phyloP scores from a whole-genome alignment of 1,284 basidiomycete species.

The Chiua sp. region DNA sequence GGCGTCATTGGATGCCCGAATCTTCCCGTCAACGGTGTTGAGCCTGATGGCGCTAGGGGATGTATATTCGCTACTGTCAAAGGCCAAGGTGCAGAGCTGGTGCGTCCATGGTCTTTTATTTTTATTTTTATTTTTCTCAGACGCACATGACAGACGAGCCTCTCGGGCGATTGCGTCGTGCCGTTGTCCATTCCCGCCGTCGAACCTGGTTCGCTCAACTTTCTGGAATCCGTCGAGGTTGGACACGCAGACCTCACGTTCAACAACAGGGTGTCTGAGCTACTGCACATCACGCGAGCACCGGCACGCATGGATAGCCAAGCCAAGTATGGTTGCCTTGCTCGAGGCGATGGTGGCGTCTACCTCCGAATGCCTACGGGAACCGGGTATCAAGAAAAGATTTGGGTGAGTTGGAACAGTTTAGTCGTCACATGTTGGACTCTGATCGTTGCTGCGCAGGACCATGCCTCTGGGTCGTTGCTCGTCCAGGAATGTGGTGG shows the following conservation, averaged over 20 bases:
- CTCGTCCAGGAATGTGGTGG: conserved; percentile 93
- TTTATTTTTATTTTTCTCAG: neutral
- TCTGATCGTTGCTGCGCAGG: conserved; percentile 50
- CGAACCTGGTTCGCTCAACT: conserved; percentile 57
- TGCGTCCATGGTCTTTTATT: conserved; percentile 33
- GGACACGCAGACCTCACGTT: conserved; percentile 92
- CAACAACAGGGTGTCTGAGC: conserved; percentile 75
- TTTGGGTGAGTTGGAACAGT: conserved; percentile 66
- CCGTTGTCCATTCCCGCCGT: conserved; percentile 54
- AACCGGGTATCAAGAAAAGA: conserved; percentile 85
- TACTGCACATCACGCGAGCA: conserved; percentile 71
- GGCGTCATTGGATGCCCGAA: conserved; percentile 98
- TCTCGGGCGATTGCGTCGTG: conserved; percentile 48
- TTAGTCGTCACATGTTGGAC: accelerated
- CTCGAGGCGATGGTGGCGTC: conserved; percentile 86
- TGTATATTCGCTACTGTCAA: conserved; percentile 85
- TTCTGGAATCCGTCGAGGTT: conserved; percentile 95
- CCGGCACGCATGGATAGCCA: conserved; percentile 97
- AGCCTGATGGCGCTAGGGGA: conserved; percentile 69
- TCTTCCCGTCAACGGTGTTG: conserved; percentile 63
- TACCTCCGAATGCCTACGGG: conserved; percentile 94
- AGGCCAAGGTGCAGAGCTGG: conserved; percentile 84
- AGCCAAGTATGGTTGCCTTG: conserved; percentile 93
- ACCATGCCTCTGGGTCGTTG: conserved; percentile 90
- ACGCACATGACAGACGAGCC: conserved; percentile 39